phyloP scores from a whole-genome alignment of 116 monocot genomes.

The Posidonia oceanica region DNA sequence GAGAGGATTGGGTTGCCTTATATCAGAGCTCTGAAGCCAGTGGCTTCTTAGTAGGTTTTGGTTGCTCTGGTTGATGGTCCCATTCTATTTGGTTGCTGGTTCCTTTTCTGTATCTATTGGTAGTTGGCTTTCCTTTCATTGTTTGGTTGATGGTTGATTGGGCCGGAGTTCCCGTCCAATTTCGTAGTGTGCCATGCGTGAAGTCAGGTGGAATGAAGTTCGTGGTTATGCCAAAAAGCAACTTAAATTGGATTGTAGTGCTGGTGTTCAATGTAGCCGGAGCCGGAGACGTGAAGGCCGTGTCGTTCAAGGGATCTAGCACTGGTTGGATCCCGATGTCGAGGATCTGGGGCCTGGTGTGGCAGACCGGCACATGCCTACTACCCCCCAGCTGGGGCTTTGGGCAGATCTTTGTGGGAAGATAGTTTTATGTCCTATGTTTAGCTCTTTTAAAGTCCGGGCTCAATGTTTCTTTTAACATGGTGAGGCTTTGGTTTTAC shows the following conservation, averaged over 20 bases:
- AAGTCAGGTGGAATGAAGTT: slow-evolving; percentile 14
- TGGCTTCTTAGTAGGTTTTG: no score
- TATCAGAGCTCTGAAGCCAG: no score
- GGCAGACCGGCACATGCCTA: slow-evolving; percentile 8
- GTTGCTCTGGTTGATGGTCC: no score
- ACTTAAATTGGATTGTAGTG: slow-evolving; percentile 5
- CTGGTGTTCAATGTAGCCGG: slow-evolving; percentile 18
- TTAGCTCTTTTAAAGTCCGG: no score
- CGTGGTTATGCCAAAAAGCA: slow-evolving; percentile 1
- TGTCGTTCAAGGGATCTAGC: slow-evolving; percentile 9
- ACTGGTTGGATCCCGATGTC: slow-evolving; percentile 16
- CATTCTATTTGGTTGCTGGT: no score
- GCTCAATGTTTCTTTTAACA: no score
- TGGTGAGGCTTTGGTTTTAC: no score
- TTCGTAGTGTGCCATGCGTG: slow-evolving; percentile 12
- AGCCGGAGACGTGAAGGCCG: slow-evolving; percentile 11
- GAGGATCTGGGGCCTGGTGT: slow-evolving; percentile 22
- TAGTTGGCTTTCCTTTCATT: no score
- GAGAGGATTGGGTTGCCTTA: no score
- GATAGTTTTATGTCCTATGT: no score
- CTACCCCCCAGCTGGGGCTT: slow-evolving; percentile 7
- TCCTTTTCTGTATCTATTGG: no score
- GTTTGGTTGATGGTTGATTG: no score
- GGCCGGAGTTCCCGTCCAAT: slow-evolving; percentile 15
- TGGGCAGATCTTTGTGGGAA: slow-evolving; percentile 15